Evolutionary conservation across 129 eudicot genomes (phyloP), one percentile per base, ranked within the genome.

Genomic region (Sambucus nigra): DNA sequence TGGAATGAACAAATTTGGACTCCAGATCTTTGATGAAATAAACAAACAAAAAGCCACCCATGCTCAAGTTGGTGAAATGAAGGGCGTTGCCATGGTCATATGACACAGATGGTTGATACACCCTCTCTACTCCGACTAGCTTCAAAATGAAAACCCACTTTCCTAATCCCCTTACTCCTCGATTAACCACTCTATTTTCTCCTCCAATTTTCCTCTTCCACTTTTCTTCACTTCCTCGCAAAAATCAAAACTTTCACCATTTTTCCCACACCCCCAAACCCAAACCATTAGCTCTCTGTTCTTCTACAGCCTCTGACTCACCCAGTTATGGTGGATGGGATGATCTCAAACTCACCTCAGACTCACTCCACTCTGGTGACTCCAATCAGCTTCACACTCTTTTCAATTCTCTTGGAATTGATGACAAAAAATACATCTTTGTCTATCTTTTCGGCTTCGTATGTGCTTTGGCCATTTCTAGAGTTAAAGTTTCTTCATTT

Each of bases 391-490:
- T 89, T 26, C 59, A 26, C 4, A 76, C 55, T 59, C 47, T 81
- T 50, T 63, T 91, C 42, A 71, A 15, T 44, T 81, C 80, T n/a
- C 62, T 85, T 23, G 99, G 95, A 33, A 68, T 91, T 29, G 68
- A 69, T 67, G 95, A 91, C 42, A 79, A 69, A 66, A 82, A 65
- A 38, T 86, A 82, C 45, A 60, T 74, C 28, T 74, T 79, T 80
- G 94, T 83, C 41, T 86, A 87, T 65, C 67, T 86, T 0, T 74
- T 91, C 44, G 99, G 95, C 11, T 86, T 91, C 63, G 78, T 91
- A 1, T 86, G 89, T 67, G 99, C 99, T 17, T 50, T 86, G 63
- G 99, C 87, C 1, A 40, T 91, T 69, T 82, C 87, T 57, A 86
- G 99, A 76, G 78, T 91, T 64, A 82, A 77, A 71, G 74, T 82